Evolutionary conservation across 2,329 filamentous ascomycete species (phyloP), one percentile per base, ranked within the genome.

Genomic region (Mycocentrospora acerina): DNA sequence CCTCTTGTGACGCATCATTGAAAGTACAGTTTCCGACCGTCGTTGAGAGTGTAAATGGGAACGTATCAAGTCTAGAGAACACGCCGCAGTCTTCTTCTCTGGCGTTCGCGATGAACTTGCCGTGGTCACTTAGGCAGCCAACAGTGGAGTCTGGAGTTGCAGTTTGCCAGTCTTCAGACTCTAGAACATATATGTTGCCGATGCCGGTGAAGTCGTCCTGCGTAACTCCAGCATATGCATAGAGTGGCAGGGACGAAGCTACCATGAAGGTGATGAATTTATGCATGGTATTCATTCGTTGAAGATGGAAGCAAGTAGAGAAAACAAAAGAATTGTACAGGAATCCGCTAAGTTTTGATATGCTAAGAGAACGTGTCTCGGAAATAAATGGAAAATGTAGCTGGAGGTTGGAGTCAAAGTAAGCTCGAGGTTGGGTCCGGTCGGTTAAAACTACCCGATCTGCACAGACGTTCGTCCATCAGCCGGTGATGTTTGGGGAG

Each of bases 1-100:
- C 46, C 19, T 54, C 53, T 15, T 57, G 57, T 4, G 42, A 46
- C 10, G 44, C 24, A 28, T 66, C 58, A 22, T 47, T 44, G 37
- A 64, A 66, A 0, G 61, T 63, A 37, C 62, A 66, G 44, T 65
- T 65, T 7, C 62, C 62, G 1, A 32, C 16, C 4, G 34, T 40
- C 15, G 42, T 59, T 2, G 58, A 61, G 1, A 66, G 45, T 0
- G 60, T 59, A 22, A 58, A 63, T 1, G 62, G 62, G 26, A 56
- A 65, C 2, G 38, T 39, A 7, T 36, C 31, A 3, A 42, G 25
- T 3, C 53, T 46, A 7, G 51, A 30, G 36, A 64, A 66, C 1
- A 42, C 43, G 12, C 53, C 62, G 36, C 62, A 66, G 16, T 44
- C 46, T 18, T 37, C 32, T n/a, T 35, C 28, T 11, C 12, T 25